Conservation (phyloP, 2,329 filamentous ascomycete species). For the Dothidotthia symphoricarpi region DNA sequence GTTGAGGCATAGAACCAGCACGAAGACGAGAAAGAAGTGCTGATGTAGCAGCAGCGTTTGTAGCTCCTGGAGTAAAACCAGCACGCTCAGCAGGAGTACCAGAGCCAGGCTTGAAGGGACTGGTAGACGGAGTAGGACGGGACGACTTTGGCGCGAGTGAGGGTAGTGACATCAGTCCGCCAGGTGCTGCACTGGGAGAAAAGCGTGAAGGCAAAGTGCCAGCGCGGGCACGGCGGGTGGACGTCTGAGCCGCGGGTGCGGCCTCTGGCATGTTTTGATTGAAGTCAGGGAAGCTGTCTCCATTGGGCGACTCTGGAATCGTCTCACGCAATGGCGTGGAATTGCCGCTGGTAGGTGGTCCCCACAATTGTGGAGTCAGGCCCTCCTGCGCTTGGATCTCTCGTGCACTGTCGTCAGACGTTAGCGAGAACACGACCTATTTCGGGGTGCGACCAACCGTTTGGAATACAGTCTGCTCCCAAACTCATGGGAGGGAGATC, state of each 20-base stretch:
- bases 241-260: slow-evolving; percentile 54
- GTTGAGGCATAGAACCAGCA: slow-evolving; percentile 91
- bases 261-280: slow-evolving; percentile 68
- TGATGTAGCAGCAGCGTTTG: slow-evolving; percentile 58
- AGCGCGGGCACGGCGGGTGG: slow-evolving; percentile 78
- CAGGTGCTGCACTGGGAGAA: slow-evolving; percentile 69
- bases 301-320: slow-evolving; percentile 91
- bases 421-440: slow-evolving; percentile 33
- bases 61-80: slow-evolving; percentile 48
- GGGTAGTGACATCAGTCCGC: slow-evolving; percentile 52
- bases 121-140: slow-evolving; percentile 80
- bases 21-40: slow-evolving; percentile 80
- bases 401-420: slow-evolving; percentile 63
- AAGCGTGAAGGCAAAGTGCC: slow-evolving; percentile 96
- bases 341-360: slow-evolving; percentile 92
- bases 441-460: slow-evolving; percentile 62
- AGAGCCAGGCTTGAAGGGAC: slow-evolving; percentile 73
- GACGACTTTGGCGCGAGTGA: slow-evolving; percentile 71
- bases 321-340: slow-evolving; percentile 95
- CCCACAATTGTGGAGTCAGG: slow-evolving; percentile 73
- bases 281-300: slow-evolving; percentile 91
- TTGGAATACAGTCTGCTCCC: slow-evolving; percentile 80
- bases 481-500: slow-evolving; percentile 94
- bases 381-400: slow-evolving; percentile 98
- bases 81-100: slow-evolving; percentile 40